A percentile compares a stretch with the other conserved stretches of the same genome.
These are phyloP conservation scores for Microdochium bolleyi DNA, from an alignment of 2,329 filamentous ascomycete genomes.

Conservation along the genomic window DNA sequence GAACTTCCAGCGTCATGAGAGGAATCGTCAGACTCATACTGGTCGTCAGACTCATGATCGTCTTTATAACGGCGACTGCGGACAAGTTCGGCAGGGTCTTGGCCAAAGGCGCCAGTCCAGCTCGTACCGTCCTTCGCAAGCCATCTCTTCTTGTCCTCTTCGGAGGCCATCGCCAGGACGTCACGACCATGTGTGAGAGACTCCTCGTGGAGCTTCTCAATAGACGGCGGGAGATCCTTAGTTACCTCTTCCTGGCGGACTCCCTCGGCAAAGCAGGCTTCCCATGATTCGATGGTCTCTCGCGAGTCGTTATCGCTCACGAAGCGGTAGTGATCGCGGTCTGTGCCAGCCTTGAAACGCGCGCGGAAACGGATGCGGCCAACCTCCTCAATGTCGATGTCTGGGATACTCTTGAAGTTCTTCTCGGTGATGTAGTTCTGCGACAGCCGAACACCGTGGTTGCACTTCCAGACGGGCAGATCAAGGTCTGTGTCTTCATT, in stretches of 20 bases:
- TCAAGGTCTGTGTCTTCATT: constrained; percentile 71
- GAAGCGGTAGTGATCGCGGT: constrained; percentile 76
- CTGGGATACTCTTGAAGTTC: constrained; percentile 62
- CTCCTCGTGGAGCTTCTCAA: constrained; percentile 72
- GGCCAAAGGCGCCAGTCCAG: constrained; percentile 80
- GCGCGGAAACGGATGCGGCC: constrained; percentile 75
- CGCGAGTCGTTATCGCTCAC: constrained; percentile 81
- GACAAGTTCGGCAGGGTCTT: constrained; percentile 55
- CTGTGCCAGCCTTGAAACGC: constrained; percentile 83
- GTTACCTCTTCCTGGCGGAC: constrained; percentile 65
- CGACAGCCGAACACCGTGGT: constrained; percentile 65
- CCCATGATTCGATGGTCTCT: constrained; percentile 93
- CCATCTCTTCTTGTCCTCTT: constrained; percentile 71
- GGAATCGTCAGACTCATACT: constrained; percentile 20
- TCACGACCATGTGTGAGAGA: constrained; percentile 75
- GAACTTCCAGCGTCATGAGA: constrained; percentile 11
- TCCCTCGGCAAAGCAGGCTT: constrained; percentile 82
- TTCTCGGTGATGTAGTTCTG: constrained; percentile 88
- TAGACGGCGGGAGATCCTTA: constrained; percentile 62
- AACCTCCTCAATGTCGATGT: constrained; percentile 70
- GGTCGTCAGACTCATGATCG: constrained; percentile 28
- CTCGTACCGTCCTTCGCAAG: constrained; percentile 72
- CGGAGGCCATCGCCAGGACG: constrained; percentile 63
- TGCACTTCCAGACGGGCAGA: constrained; percentile 84
- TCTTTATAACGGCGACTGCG: constrained; percentile 15